Base-by-base conservation (phyloP, 2,329 filamentous ascomycete genomes). In the Neonectria ditissima region DNA sequence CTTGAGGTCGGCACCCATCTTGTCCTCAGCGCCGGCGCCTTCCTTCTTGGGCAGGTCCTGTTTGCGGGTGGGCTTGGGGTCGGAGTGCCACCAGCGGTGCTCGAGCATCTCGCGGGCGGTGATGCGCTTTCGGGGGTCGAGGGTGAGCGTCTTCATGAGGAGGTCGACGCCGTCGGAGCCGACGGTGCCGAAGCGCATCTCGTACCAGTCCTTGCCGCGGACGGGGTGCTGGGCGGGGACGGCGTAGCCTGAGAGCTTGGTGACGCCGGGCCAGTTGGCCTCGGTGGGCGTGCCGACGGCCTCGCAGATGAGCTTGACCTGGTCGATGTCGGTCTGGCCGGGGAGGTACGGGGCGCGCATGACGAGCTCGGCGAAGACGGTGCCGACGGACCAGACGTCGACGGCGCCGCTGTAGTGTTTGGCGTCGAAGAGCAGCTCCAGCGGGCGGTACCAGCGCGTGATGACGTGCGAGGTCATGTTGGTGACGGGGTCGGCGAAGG, bases 401-500 rank as follows among this genome's bases (percentile, higher is more conserved):
- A 97, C 96, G 7, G 91, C 92, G 24, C 94, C 94, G 45, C 90
- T 90, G 81, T 99, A 99, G 80, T 96, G 92, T 62, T 89, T 87
- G 2, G 94, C 93, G 62, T 94, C 94, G 75, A 95, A 97, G 67
- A 98, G 89, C 22, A 99, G 87, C 83, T 99, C 96, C 0, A 94
- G 94, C 0, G 96, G 92, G 4, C 94, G 89, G 77, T 97, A 99
- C 94, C 96, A 99, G 68, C 94, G 89, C 18, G 96, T 99, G 78
- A 99, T 97, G 68, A 97, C 95, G 74, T 96, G 94, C 74, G 90
- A 89, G 1, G 95, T 97, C 96, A 99, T 99, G 71, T 59, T 89
- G 84, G 74, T 94, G 92, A 50, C 18, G 0, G 96, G 95, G 77
- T 99, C 96, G 8, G 93, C 91, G 77, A 97, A 97, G 65, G 86